A percentile compares a stretch with the other conserved stretches of the same genome.
These are phyloP conservation scores for Malassezia yamatoensis DNA, from an alignment of 1,284 basidiomycete species.

Conservation along the genomic window DNA sequence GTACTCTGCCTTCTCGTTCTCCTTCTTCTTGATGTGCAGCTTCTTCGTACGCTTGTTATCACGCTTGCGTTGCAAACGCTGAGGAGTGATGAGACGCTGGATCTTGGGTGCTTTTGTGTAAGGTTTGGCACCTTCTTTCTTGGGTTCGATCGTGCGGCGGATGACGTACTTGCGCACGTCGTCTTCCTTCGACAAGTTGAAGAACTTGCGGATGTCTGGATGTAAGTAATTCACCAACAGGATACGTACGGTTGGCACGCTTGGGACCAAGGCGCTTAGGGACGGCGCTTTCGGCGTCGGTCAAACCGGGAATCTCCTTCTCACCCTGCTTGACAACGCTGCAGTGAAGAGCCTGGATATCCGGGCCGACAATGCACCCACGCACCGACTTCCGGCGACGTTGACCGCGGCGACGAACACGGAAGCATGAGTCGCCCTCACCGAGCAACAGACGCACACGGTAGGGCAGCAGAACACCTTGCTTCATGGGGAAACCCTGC, in stretches of 20 bases:
- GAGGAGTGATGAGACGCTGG: constrained; percentile 65
- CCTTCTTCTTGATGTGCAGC: constrained; percentile 77
- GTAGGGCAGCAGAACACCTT: constrained; percentile 88
- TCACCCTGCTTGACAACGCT: constrained; percentile 98
- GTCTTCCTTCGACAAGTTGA: constrained; percentile 95
- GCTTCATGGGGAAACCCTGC: constrained; percentile 86
- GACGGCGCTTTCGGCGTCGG: constrained; percentile 66
- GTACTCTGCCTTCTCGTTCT: constrained; percentile 78
- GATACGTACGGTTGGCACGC: constrained; percentile 44
- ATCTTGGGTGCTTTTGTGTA: constrained; percentile 91
- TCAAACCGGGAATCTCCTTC: constrained; percentile 77
- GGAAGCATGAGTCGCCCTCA: constrained; percentile 96
- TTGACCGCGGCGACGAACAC: constrained; percentile 81
- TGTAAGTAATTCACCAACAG: not conserved
- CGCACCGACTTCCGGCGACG: constrained; percentile 97
- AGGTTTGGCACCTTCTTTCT: constrained; percentile 86
- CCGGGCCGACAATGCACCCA: constrained; percentile 86
- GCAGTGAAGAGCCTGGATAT: constrained; percentile 87
- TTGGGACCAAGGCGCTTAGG: constrained; percentile 94
- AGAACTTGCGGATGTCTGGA: constrained; percentile 76
- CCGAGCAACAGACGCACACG: constrained; percentile 88
- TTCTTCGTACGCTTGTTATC: constrained; percentile 82
- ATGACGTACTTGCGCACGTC: constrained; percentile 89
- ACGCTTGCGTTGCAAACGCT: constrained; percentile 90
- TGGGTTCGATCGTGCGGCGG: constrained; percentile 75